Evolutionary conservation across 2,329 filamentous ascomycete species (phyloP), one percentile per base, ranked within the genome.

Genomic region (Botrytis byssoidea): DNA sequence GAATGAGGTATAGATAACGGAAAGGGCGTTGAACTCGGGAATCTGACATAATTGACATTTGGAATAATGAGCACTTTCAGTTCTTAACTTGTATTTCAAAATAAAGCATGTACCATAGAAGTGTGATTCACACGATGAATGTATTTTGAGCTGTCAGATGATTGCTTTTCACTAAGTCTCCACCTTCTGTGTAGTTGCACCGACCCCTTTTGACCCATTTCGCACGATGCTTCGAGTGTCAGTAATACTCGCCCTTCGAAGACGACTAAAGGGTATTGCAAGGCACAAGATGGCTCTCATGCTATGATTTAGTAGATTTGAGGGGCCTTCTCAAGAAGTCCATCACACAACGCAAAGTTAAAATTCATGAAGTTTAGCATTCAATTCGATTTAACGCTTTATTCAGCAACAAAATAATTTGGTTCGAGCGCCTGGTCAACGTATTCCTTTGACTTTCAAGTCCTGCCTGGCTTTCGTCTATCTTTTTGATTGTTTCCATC

Each of bases 1-100:
- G 93, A 95, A 69, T 81, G 77, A 76, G 51, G 37, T 42, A 37
- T 66, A 46, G 70, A 63, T 25, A 59, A 61, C 14, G 51, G 55
- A 51, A 60, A 57, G 71, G 71, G 71, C 71, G 71, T 73, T 73
- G 20, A 67, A 44, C 32, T 61, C 14, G 42, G 63, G 29, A 37
- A 42, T 40, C 71, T 61, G 65, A 46, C 57, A 73, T 70, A 51
- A 46, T 69, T 57, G 64, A 35, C 22, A 57, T 44, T 71, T 73
- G 71, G 66, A 73, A 73, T 70, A 70, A 70, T 61, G 57, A 63
- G 65, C 64, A 71, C 44, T 25, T 70, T 60, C 35, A 44, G 57
- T 71, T 71, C 71, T 72, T 66, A n/a, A 72, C 29, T 29, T 74
- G 71, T 73, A 65, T 70, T 70, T 68, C 51, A 46, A 71, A 71